Evolutionary conservation across 1,139 yeast genomes (phyloP).

Genomic region (Yamadazyma atmosphaerica): DNA sequence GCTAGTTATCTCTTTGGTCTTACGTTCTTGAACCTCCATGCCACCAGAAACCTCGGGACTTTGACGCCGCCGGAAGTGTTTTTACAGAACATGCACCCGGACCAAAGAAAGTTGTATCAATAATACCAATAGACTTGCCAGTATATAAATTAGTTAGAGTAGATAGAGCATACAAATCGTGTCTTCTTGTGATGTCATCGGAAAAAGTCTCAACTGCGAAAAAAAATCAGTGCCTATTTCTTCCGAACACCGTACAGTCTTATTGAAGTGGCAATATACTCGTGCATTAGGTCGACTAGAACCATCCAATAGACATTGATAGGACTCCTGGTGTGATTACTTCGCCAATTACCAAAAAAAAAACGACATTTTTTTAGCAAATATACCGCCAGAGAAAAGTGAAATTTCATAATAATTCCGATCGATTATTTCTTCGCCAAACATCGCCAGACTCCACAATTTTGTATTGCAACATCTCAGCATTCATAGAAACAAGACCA

Average conservation of each 20-base stretch:
- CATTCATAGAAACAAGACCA: too few relatives aligned
- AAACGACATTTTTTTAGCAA: too few relatives aligned
- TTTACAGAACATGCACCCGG: slow-evolving; percentile 49
- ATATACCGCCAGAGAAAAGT: too few relatives aligned
- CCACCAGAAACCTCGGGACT: slow-evolving; percentile 77
- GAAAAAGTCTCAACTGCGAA: not conserved
- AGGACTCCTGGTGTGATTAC: too few relatives aligned
- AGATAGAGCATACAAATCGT: too few relatives aligned
- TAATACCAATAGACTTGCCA: slow-evolving; percentile 2
- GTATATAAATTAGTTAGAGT: too few relatives aligned
- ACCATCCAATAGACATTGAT: too few relatives aligned
- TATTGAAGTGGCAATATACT: not conserved
- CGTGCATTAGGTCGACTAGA: not conserved
- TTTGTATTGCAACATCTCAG: too few relatives aligned
- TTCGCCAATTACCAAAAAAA: too few relatives aligned
- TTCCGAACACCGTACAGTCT: not conserved
- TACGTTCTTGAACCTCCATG: slow-evolving; percentile 64
- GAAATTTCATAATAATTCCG: too few relatives aligned
- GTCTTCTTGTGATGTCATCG: slow-evolving; percentile 1
- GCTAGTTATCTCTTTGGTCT: slow-evolving; percentile 80
- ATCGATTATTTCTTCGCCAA: too few relatives aligned
- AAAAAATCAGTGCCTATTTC: not conserved
- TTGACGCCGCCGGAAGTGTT: slow-evolving; percentile 78
- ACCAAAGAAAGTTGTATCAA: slow-evolving; percentile 33
- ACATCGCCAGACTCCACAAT: too few relatives aligned